phyloP scores from a whole-genome alignment of 1,139 yeast genomes.

The Kazachstania sp. region DNA sequence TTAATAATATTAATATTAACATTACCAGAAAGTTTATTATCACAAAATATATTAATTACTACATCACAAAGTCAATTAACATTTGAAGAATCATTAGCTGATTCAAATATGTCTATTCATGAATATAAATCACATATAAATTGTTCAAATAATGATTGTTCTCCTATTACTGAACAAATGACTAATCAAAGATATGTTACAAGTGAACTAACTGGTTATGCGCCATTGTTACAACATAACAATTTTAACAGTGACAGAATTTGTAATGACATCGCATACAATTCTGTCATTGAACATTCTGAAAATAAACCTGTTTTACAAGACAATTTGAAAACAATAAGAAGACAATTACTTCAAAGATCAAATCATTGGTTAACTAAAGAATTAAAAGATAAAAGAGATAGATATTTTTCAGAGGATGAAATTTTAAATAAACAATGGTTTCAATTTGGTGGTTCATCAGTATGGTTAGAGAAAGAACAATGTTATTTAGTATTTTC shows the following conservation, averaged over 20 bases:
- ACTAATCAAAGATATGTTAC: conserved; percentile 4
- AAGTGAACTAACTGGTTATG: conserved; percentile 20
- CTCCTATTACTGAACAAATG: conserved; percentile 6
- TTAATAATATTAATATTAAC: no score
- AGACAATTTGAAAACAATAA: conserved; percentile 9
- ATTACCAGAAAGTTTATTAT: no score
- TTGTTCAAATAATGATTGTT: no score
- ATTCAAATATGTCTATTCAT: no score
- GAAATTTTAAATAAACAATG: conserved; percentile 14
- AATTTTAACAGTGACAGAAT: neutral
- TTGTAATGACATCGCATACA: conserved; percentile 6
- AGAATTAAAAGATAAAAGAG: conserved; percentile 4
- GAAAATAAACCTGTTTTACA: conserved; percentile 2
- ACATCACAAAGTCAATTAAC: no score
- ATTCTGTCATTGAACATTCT: conserved; percentile 6
- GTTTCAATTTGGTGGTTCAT: conserved; percentile 18
- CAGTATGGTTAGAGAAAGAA: conserved; percentile 17
- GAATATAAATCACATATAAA: neutral
- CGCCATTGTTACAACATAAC: conserved; percentile 1
- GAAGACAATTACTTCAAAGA: conserved; percentile 5
- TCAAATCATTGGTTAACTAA: conserved; percentile 4
- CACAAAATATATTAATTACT: no score
- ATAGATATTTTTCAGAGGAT: conserved; percentile 5
- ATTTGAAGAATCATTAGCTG: no score
- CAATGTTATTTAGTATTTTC: conserved; percentile 16